phyloP scores from a whole-genome alignment of 306 rosid species.

The Castanea sativa region DNA sequence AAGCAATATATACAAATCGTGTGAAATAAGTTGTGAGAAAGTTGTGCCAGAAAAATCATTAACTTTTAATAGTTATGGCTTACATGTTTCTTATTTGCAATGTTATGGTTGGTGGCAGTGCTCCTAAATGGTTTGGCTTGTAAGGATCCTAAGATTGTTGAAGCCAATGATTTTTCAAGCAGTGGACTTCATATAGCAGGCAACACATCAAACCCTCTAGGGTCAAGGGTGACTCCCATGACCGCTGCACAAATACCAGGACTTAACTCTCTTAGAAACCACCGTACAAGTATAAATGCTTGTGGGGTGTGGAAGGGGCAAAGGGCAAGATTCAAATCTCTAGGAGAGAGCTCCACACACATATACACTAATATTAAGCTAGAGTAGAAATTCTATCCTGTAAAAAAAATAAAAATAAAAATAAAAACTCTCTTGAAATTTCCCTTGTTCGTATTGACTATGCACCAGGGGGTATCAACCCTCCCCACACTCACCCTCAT shows the following conservation, averaged over 20 bases:
- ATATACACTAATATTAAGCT: too few species aligned
- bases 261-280: slow-evolving; percentile 20
- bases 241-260: slow-evolving; percentile 27
- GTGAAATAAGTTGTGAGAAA: too few species aligned
- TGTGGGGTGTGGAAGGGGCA: too few species aligned
- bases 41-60: too few species aligned
- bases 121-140: slow-evolving; percentile 22
- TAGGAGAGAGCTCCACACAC: too few species aligned
- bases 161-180: slow-evolving; percentile 30
- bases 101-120: neutral
- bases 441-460: slow-evolving; percentile 27
- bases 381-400: too few species aligned
- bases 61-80: too few species aligned
- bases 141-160: slow-evolving; percentile 27
- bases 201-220: slow-evolving; percentile 29
- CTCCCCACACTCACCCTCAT: slow-evolving; percentile 33
- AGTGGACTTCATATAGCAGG: slow-evolving; percentile 27
- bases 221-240: slow-evolving; percentile 21
- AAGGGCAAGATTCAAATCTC: too few species aligned
- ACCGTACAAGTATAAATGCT: too few species aligned
- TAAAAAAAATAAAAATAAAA: too few species aligned
- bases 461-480: slow-evolving; percentile 22
- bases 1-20: rapidly evolving
- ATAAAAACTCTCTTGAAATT: slow-evolving; percentile 22
- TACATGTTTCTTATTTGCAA: too few species aligned